These are phyloP conservation scores for Cephaloascus fragrans DNA, from an alignment of 805 yeast genomes.

Conservation along the genomic window DNA sequence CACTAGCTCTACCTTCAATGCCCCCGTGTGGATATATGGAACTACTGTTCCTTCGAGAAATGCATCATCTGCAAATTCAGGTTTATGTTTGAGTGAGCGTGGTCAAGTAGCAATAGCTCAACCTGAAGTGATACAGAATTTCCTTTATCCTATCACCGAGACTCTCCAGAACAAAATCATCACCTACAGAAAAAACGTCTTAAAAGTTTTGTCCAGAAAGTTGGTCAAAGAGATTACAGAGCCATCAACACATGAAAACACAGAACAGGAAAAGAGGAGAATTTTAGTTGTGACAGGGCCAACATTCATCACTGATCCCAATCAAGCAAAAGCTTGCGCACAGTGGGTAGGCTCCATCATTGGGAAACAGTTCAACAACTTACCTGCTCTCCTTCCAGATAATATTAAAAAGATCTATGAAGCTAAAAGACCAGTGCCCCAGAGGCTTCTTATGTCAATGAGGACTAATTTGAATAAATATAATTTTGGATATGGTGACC, in stretches of 20 bases:
- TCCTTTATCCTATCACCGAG: slow-evolving; percentile 23
- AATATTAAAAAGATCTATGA: slow-evolving; percentile 3
- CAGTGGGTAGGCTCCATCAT: slow-evolving; percentile 21
- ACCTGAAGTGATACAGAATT: slow-evolving; percentile 33
- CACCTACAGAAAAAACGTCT: slow-evolving; percentile 16
- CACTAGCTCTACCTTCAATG: neutral
- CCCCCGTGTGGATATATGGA: slow-evolving; percentile 9
- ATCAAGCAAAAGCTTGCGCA: slow-evolving; percentile 28
- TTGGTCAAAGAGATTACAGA: no score
- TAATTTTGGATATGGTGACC: slow-evolving; percentile 7
- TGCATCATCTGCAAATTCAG: slow-evolving; percentile 5
- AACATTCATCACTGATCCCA: slow-evolving; percentile 13
- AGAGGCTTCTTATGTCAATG: slow-evolving; percentile 18
- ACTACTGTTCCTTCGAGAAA: slow-evolving; percentile 3
- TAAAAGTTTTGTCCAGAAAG: slow-evolving; percentile 5
- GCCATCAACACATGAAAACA: neutral
- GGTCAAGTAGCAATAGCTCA: slow-evolving; percentile 28
- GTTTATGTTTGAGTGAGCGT: slow-evolving; percentile 14
- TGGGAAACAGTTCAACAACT: slow-evolving; percentile 7
- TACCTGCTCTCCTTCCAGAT: slow-evolving; percentile 3
- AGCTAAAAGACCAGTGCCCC: slow-evolving; percentile 1
- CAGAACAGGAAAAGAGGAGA: neutral
- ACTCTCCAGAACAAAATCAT: slow-evolving; percentile 17
- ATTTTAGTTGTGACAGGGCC: slow-evolving; percentile 31
- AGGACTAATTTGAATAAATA: slow-evolving; percentile 25